Evolutionary conservation across 78 protist species (phyloP).

Genomic region (Chrysochromulina parva): DNA sequence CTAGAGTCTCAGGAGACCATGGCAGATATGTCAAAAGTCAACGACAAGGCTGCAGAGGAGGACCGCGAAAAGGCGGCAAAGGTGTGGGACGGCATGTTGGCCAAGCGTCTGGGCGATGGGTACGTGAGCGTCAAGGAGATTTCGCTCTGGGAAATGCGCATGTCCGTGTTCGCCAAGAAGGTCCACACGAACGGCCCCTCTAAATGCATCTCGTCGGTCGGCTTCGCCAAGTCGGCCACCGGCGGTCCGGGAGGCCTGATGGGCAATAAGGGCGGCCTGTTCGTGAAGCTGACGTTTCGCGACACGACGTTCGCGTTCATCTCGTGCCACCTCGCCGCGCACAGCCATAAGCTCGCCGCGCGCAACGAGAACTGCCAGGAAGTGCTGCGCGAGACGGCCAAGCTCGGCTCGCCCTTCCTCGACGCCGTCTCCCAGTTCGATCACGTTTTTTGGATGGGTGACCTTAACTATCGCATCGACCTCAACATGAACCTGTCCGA

Average conservation of each 20-base stretch:
- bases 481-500: conserved; percentile 50
- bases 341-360: conserved; percentile 45
- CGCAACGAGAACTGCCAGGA: conserved; percentile 70
- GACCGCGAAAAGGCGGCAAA: neutral
- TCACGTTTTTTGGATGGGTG: conserved; percentile 87
- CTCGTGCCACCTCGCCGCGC: conserved; percentile 81
- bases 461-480: conserved; percentile 84
- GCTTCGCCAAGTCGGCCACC: conserved; percentile 37
- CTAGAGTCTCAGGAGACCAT: neutral
- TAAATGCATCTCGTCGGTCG: neutral
- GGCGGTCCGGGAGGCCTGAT: conserved; percentile 43
- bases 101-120: neutral
- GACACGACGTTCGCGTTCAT: conserved; percentile 72
- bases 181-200: too few species aligned
- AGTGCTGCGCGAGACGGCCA: conserved; percentile 47
- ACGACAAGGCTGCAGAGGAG: neutral
- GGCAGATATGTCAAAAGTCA: neutral
- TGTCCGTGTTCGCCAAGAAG: conserved; percentile 10
- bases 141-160: conserved; percentile 29
- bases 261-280: conserved; percentile 90
- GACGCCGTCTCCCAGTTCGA: conserved; percentile 61
- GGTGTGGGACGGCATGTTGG: neutral
- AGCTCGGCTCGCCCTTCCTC: conserved; percentile 16
- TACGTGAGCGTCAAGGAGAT: neutral
- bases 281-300: conserved; percentile 44